These are phyloP conservation scores for Psophocarpus tetragonolobus DNA, from an alignment of 306 rosid genomes.

Conservation along the genomic window DNA sequence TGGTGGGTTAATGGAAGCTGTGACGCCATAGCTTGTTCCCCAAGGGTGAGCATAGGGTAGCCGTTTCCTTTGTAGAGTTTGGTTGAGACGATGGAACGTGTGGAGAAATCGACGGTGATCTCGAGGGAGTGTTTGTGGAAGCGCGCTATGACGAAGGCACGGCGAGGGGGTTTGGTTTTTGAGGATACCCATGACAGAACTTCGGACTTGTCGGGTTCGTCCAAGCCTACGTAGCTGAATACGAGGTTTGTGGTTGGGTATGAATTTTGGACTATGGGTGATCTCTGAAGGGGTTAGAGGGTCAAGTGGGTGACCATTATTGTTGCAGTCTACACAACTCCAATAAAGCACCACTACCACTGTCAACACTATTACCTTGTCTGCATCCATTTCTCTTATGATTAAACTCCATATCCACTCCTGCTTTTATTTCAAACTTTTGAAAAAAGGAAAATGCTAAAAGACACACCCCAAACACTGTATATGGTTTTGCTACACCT, in stretches of 20 bases:
- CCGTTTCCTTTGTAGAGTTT: slow-evolving; percentile 46
- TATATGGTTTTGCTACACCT: too few relatives aligned
- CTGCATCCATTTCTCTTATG: background rate
- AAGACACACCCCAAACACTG: too few relatives aligned
- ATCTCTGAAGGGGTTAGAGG: slow-evolving; percentile 47
- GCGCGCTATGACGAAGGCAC: slow-evolving; percentile 49
- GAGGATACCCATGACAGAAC: slow-evolving; percentile 47
- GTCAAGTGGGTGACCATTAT: slow-evolving; percentile 49
- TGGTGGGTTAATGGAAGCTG: slow-evolving; percentile 1
- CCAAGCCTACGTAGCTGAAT: slow-evolving; percentile 58
- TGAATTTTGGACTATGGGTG: slow-evolving; percentile 33
- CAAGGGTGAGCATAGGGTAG: slow-evolving; percentile 37
- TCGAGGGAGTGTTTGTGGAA: slow-evolving; percentile 44
- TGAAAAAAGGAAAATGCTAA: too few relatives aligned
- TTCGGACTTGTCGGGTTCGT: slow-evolving; percentile 53
- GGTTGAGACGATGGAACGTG: slow-evolving; percentile 31
- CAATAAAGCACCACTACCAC: background rate
- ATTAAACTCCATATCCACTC: background rate
- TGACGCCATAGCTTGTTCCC: slow-evolving; percentile 14
- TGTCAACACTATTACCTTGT: background rate
- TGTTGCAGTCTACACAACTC: background rate
- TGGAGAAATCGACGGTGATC: slow-evolving; percentile 42
- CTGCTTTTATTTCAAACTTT: too few relatives aligned
- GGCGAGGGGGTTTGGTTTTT: slow-evolving; percentile 49
- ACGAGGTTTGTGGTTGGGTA: slow-evolving; percentile 26